Percentiles rank a stretch among this genome's conserved stretches.
Evolutionary conservation across 2,329 filamentous ascomycete species (phyloP).

Genomic region (Fusarium buharicum): DNA sequence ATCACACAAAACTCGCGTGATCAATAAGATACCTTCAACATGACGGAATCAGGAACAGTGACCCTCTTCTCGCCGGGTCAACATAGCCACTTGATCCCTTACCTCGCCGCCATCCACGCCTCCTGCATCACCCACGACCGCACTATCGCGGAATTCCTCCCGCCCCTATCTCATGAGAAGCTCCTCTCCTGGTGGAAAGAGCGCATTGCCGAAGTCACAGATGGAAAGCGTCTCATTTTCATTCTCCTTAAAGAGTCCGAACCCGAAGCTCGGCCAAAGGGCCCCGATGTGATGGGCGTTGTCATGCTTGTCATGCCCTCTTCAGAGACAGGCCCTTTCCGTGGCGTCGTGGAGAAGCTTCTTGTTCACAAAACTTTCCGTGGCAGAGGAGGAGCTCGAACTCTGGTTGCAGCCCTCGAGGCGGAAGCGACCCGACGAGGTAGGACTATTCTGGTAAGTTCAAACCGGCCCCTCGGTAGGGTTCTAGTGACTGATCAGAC

Average conservation of each 20-base stretch:
- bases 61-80: conserved; percentile 56
- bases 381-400: conserved; percentile 61
- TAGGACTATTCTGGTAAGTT: conserved; percentile 64
- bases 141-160: conserved; percentile 67
- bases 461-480: not conserved
- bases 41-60: conserved; percentile 51
- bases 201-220: conserved; percentile 58
- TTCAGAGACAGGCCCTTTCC: conserved; percentile 66
- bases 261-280: conserved; percentile 50
- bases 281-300: conserved; percentile 63
- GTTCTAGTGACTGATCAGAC: not conserved
- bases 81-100: conserved; percentile 64
- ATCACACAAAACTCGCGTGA: conserved; percentile 1
- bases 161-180: conserved; percentile 66
- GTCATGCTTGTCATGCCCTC: conserved; percentile 64
- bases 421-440: conserved; percentile 60
- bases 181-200: conserved; percentile 68
- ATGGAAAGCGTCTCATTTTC: conserved; percentile 61
- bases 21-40: conserved; percentile 22
- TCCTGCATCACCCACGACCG: conserved; percentile 68
- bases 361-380: conserved; percentile 64
- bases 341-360: conserved; percentile 67
- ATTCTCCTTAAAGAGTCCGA: conserved; percentile 58
- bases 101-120: conserved; percentile 67
- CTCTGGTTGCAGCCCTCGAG: conserved; percentile 66